A percentile compares a stretch with the other conserved stretches of the same genome.
phyloP scores from a whole-genome alignment of 495 filamentous ascomycete genomes.

The Neurospora sp. region DNA sequence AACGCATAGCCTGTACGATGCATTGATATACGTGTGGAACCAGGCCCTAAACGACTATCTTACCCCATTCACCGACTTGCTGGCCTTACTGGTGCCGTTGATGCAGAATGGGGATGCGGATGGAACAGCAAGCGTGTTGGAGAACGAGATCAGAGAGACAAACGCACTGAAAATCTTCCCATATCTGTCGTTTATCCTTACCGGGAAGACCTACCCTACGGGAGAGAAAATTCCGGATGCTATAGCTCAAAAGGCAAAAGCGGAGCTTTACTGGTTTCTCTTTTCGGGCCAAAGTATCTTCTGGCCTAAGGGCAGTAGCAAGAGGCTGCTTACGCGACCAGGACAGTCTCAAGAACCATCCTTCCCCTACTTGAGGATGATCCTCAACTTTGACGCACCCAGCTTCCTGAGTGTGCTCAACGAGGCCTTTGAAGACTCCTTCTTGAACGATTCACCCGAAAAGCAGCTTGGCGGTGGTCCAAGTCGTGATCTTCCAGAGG shows the following conservation, averaged over 20 bases:
- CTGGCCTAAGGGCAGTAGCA: slow-evolving; percentile 50
- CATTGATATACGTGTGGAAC: slow-evolving; percentile 95
- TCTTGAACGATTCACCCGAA: slow-evolving; percentile 69
- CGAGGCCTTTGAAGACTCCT: slow-evolving; percentile 93
- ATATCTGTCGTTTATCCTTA: slow-evolving; percentile 87
- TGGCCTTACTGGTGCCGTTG: slow-evolving; percentile 57
- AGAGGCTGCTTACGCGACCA: slow-evolving; percentile 43
- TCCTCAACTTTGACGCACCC: slow-evolving; percentile 78
- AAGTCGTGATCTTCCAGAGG: slow-evolving; percentile 42
- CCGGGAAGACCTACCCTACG: slow-evolving; percentile 81
- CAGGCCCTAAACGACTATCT: slow-evolving; percentile 81
- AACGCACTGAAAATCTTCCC: slow-evolving; percentile 90
- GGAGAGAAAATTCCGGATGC: slow-evolving; percentile 60
- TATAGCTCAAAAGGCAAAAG: slow-evolving; percentile 65
- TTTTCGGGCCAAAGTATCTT: slow-evolving; percentile 68
- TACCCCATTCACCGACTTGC: slow-evolving; percentile 76
- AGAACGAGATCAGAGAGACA: slow-evolving; percentile 40
- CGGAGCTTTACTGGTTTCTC: slow-evolving; percentile 81
- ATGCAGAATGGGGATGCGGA: slow-evolving; percentile 39
- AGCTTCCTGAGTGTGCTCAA: slow-evolving; percentile 94
- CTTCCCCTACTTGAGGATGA: slow-evolving; percentile 72
- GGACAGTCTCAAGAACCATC: slow-evolving; percentile 46
- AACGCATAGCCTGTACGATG: slow-evolving; percentile 84
- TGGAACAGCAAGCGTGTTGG: slow-evolving; percentile 32
- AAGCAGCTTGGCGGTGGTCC: slow-evolving; percentile 41